Evolutionary conservation across 1,139 yeast genomes (phyloP).

Genomic region (Sugiyamaella japonica): DNA sequence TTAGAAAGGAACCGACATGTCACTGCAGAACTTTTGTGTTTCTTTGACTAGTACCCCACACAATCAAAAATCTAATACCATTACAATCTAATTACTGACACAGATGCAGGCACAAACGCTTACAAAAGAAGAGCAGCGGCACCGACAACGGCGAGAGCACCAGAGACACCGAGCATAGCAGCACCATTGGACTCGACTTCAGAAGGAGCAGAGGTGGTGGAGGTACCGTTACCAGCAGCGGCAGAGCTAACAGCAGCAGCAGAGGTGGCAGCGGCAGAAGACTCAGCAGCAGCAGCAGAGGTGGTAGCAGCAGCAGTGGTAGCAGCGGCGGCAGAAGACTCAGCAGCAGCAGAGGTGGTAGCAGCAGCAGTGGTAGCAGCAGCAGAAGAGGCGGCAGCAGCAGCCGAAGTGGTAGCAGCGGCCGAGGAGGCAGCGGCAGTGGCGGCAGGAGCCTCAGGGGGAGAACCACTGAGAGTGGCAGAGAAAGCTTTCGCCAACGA

Average conservation of each 20-base stretch:
- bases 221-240: constrained; percentile 14
- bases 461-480: constrained; percentile 16
- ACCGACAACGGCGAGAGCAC: constrained; percentile 23
- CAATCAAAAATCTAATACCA: background rate
- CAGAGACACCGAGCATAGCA: constrained; percentile 18
- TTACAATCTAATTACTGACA: constrained; percentile 4
- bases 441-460: constrained; percentile 17
- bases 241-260: constrained; percentile 20
- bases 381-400: constrained; percentile 18
- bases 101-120: background rate
- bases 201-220: constrained; percentile 19
- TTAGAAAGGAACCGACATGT: no score
- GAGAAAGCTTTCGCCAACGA: constrained; percentile 18
- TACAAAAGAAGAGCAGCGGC: constrained; percentile 23
- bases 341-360: constrained; percentile 15
- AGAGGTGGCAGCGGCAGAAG: constrained; percentile 13
- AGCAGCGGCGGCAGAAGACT: constrained; percentile 17
- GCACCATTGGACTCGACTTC: constrained; percentile 19
- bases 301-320: constrained; percentile 20
- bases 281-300: constrained; percentile 7
- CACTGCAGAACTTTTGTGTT: background rate
- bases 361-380: constrained; percentile 21
- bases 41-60: background rate
- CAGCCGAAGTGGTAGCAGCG: constrained; percentile 18
- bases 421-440: constrained; percentile 18